Evolutionary conservation across 192 early-diverging fungal species (phyloP).

Genomic region (Linnemannia schmuckeri): DNA sequence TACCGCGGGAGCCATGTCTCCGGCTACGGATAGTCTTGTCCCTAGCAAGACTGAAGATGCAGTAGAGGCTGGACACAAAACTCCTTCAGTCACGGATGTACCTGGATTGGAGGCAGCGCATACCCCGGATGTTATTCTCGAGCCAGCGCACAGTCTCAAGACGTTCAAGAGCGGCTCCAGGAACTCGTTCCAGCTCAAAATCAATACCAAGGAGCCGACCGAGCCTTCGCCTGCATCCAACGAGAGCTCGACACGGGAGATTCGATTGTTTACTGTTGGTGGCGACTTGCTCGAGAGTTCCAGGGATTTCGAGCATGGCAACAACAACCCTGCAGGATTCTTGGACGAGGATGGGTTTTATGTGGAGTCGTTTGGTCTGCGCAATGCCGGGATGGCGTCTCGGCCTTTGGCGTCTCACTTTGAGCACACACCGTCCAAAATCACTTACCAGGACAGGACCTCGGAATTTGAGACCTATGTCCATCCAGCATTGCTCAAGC

Average conservation of each 20-base stretch:
- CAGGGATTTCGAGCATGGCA: slow-evolving; percentile 4
- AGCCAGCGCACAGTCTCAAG: background rate
- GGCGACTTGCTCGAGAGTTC: slow-evolving; percentile 18
- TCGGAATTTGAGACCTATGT: slow-evolving; percentile 60
- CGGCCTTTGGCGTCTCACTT: slow-evolving; percentile 19
- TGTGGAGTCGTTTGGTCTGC: background rate
- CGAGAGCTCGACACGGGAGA: slow-evolving; percentile 22
- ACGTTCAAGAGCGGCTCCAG: slow-evolving; percentile 3
- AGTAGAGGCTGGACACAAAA: background rate
- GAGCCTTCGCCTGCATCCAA: background rate
- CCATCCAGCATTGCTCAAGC: slow-evolving; percentile 59
- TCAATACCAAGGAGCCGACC: slow-evolving; percentile 24
- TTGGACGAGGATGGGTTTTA: slow-evolving; percentile 33
- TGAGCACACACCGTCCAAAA: slow-evolving; percentile 28
- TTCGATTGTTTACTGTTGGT: slow-evolving; percentile 51
- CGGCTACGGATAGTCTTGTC: background rate
- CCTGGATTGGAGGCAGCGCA: background rate
- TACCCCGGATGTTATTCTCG: background rate
- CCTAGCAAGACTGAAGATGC: background rate
- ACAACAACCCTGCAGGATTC: slow-evolving; percentile 15
- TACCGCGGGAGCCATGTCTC: slow-evolving; percentile 6
- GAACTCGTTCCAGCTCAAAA: slow-evolving; percentile 13
- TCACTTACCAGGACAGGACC: slow-evolving; percentile 45
- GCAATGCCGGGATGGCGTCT: background rate
- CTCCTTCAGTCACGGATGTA: background rate